Percentiles rank a stretch among this genome's conserved stretches.
Conservation (phyloP, 148 eudicot genomes). For the Rhododendron simsii region DNA sequence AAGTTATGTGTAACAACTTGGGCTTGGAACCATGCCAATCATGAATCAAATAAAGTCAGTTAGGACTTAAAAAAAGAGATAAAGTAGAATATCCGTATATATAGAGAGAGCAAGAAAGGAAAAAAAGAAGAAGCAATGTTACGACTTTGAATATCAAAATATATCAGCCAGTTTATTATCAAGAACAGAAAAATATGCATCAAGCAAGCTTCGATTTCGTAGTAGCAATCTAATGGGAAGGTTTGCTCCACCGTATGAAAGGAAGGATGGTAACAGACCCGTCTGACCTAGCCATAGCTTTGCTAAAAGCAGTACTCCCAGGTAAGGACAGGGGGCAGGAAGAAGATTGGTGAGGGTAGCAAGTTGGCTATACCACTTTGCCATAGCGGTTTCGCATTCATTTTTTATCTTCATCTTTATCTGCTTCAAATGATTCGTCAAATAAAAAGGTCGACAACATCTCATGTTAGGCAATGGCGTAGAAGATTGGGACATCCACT, state of each 20-base stretch:
- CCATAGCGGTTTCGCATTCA: neutral
- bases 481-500: neutral
- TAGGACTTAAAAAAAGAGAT: neutral
- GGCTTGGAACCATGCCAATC: neutral
- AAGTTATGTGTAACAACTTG: neutral
- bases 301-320: neutral
- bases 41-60: neutral
- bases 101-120: neutral
- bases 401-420: neutral
- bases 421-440: neutral
- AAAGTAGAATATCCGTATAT: neutral
- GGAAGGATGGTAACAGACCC: neutral
- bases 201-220: neutral
- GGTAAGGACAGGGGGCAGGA: neutral
- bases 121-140: neutral
- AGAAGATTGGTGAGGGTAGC: neutral
- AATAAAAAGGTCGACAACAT: neutral
- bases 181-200: neutral
- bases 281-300: neutral
- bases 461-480: neutral
- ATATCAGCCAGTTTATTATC: neutral
- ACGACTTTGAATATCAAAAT: neutral
- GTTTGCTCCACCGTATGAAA: neutral
- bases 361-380: neutral
- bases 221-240: neutral